Base-by-base conservation (phyloP, 495 filamentous ascomycete genomes). In the Daldinia decipiens region DNA sequence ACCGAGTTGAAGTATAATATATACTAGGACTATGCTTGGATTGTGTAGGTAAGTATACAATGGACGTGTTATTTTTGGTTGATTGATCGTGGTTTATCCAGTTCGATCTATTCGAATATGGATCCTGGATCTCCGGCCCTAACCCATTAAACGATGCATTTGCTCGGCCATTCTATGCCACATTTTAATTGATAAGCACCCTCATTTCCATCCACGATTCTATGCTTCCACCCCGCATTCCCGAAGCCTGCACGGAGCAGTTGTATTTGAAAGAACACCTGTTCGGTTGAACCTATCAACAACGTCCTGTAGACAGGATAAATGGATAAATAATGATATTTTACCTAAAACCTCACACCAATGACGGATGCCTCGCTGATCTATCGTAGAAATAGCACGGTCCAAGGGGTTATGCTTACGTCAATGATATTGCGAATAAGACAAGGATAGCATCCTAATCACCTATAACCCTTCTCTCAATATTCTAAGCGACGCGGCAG, bases 401-500 rank as follows among this genome's bases (percentile, higher is more conserved):
- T 59, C 26, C 17, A 36, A 62, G 26, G 57, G 34, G 26, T 47
- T 70, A 21, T 29, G 15, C 62, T 67, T 58, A 63, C 59, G 63
- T 67, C 47, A 59, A 5, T 9, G 15, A 26, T 51, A 72, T 62
- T 51, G 29, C 45, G 64, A 64, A 8, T 54, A 50, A 17, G 26
- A 63, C 63, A 67, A 51, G 68, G 40, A 71, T 67, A 59, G 63
- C 63, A 63, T 54, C 59, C 67, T 5, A 2, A 45, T 61, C 19
- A 17, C 45, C 61, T 59, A 58, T 62, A 62, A 26, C 39, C 31
- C 27, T 13, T 52, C 27, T 40, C 1, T 5, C 11, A 54, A n/a
- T 32, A 15, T 57, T 54, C 17, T 31, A 47, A 39, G 51, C 68
- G 59, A 72, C 69, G 64, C 69, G 69, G 64, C 59, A 26, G 64